phyloP scores from a whole-genome alignment of 495 filamentous ascomycete species.

The Pyrenopolyporus hunteri region DNA sequence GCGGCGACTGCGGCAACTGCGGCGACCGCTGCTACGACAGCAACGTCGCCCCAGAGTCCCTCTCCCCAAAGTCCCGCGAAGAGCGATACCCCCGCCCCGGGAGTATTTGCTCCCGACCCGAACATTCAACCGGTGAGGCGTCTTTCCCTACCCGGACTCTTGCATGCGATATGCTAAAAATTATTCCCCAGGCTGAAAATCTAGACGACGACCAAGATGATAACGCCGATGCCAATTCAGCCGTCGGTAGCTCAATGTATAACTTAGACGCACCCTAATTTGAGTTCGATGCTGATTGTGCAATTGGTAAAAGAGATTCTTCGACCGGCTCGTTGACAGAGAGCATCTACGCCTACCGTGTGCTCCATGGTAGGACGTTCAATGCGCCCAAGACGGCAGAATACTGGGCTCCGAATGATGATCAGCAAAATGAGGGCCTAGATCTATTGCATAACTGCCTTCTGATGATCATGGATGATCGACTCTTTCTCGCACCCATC shows the following conservation, averaged over 20 bases:
- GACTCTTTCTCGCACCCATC: conserved; percentile 52
- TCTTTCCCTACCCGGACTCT: too few relatives aligned
- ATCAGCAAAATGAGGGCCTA: conserved; percentile 15
- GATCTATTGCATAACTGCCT: conserved; percentile 11
- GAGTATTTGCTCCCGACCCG: conserved; percentile 6
- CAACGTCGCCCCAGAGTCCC: background rate
- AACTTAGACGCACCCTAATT: background rate
- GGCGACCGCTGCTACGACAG: background rate
- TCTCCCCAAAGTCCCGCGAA: background rate
- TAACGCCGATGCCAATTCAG: conserved; percentile 10
- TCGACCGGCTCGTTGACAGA: conserved; percentile 22
- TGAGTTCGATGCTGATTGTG: background rate
- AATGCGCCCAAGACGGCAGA: conserved; percentile 19
- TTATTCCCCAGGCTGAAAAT: conserved; percentile 5
- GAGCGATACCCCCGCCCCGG: background rate
- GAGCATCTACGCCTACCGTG: conserved; percentile 17
- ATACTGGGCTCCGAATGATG: conserved; percentile 22
- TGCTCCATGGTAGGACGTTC: conserved; percentile 13
- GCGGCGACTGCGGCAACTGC: background rate
- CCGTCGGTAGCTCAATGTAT: conserved; percentile 17
- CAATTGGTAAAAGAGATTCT: conserved; percentile 10
- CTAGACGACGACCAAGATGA: conserved; percentile 7
- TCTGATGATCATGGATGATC: conserved; percentile 4
- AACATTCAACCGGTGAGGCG: conserved; percentile 4
- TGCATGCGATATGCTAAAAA: too few relatives aligned